These are phyloP conservation scores for Ophiostoma perfectum DNA, from an alignment of 2,329 filamentous ascomycete genomes.

Conservation along the genomic window DNA sequence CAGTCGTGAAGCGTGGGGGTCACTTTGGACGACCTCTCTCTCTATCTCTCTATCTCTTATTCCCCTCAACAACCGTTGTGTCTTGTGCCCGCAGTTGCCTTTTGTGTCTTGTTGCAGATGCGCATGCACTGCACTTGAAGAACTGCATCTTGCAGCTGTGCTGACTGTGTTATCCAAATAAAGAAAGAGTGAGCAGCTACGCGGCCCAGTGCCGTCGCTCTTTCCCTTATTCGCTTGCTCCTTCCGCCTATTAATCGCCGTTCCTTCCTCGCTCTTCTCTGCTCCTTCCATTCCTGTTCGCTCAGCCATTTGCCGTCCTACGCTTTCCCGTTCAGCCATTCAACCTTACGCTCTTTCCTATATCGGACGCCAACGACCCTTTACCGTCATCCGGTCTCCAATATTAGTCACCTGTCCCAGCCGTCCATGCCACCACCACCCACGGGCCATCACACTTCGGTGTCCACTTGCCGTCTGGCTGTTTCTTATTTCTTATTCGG, in stretches of 20 bases:
- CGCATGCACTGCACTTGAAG: too few species aligned
- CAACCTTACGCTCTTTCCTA: not conserved
- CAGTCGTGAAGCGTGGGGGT: not conserved
- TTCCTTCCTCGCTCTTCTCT: not conserved
- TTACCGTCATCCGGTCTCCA: not conserved
- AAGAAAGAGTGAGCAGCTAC: not conserved
- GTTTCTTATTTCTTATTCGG: not conserved
- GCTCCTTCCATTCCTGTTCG: not conserved
- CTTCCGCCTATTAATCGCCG: not conserved
- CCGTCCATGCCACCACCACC: not conserved
- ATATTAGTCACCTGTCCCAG: not conserved
- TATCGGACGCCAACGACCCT: not conserved
- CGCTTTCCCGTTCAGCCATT: not conserved
- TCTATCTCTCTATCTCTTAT: not conserved
- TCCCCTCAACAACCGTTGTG: not conserved
- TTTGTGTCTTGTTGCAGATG: not conserved
- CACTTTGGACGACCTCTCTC: not conserved
- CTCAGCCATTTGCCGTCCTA: not conserved
- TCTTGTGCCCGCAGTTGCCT: not conserved
- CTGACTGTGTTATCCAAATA: too few species aligned
- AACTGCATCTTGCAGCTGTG: too few species aligned
- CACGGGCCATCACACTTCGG: not conserved
- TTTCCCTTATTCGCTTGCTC: not conserved
- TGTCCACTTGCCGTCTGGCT: slow-evolving; percentile 1
- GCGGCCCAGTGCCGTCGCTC: not conserved